These are phyloP conservation scores for Lumnitzera littorea DNA, from an alignment of 345 rosid species.

Conservation along the genomic window DNA sequence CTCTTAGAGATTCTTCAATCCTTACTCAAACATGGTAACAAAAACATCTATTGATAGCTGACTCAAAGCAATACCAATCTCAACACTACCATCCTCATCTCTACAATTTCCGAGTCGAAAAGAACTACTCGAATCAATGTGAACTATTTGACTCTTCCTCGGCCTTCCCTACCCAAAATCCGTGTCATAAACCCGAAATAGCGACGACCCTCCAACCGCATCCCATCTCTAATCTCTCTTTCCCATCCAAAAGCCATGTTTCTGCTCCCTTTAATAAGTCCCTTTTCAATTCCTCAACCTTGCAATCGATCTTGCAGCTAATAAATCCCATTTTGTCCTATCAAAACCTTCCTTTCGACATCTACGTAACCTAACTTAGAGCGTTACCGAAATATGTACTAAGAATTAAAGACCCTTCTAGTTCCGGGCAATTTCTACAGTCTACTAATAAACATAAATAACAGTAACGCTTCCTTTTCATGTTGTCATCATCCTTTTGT, in stretches of 20 bases:
- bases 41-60: background rate
- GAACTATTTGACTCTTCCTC: background rate
- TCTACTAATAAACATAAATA: background rate
- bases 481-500: background rate
- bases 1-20: background rate
- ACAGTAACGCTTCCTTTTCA: background rate
- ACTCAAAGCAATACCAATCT: conserved; percentile 1
- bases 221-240: background rate
- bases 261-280: background rate
- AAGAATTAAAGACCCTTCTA: background rate
- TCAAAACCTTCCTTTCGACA: background rate
- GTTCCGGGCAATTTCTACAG: background rate
- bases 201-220: background rate
- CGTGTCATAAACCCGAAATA: background rate
- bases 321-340: background rate
- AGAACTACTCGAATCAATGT: background rate
- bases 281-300: background rate
- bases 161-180: conserved; percentile 7
- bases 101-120: background rate
- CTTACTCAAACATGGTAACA: background rate
- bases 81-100: background rate
- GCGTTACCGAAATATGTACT: background rate
- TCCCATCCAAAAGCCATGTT: background rate
- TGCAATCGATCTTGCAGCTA: conserved; percentile 1
- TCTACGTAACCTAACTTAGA: background rate